These are phyloP conservation scores for Sequoiadendron giganteum DNA, from an alignment of 75 land plant genomes.

Conservation along the genomic window DNA sequence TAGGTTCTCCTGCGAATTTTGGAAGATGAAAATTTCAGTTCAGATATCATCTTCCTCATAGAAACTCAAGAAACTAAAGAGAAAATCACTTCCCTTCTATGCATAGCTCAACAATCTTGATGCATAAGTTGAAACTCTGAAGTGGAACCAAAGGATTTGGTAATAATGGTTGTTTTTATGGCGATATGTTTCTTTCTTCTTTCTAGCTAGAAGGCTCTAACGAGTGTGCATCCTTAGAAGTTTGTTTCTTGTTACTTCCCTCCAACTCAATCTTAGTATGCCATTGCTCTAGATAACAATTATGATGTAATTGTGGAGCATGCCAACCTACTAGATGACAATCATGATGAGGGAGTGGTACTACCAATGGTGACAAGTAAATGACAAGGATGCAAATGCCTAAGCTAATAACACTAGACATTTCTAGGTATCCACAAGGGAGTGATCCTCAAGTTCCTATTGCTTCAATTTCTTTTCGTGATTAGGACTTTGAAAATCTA, in stretches of 20 bases:
- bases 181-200: no score
- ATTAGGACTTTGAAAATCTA: no score
- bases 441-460: no score
- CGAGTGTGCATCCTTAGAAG: not conserved
- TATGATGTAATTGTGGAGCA: not conserved
- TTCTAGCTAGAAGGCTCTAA: not conserved
- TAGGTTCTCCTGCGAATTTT: not conserved
- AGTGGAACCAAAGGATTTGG: no score
- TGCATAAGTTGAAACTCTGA: not conserved
- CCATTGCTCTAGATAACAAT: not conserved
- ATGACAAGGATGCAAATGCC: no score
- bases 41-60: no score
- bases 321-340: not conserved
- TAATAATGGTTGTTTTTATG: no score
- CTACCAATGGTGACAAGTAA: not conserved
- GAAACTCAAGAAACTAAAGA: not conserved
- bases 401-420: no score
- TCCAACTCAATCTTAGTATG: not conserved
- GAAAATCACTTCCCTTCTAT: not conserved
- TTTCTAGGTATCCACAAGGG: no score
- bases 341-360: not conserved
- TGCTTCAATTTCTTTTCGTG: no score
- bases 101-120: no score
- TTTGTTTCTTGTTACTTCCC: not conserved
- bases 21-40: not conserved